Evolutionary conservation across 1,284 basidiomycete species (phyloP).

Genomic region (Ustilago bromivora): DNA sequence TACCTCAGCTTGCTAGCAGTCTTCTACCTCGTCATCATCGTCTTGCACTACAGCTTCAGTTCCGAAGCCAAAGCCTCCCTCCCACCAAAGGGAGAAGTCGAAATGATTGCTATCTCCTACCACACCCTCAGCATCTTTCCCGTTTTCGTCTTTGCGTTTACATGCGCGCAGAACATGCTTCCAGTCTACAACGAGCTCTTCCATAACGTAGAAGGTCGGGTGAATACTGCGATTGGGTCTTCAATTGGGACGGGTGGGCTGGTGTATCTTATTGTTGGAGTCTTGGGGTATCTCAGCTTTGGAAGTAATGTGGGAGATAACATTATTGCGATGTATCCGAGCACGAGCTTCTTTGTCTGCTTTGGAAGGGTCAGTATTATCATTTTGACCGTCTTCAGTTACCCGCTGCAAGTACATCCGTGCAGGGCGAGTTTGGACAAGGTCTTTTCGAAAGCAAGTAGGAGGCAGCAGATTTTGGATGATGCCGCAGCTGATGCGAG

Average conservation of each 20-base stretch:
- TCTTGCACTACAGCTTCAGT: conserved; percentile 60
- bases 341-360: conserved; percentile 91
- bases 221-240: conserved; percentile 87
- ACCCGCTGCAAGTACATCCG: conserved; percentile 80
- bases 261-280: conserved; percentile 66
- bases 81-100: conserved; percentile 55
- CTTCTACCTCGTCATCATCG: conserved; percentile 70
- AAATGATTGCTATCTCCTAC: conserved; percentile 71
- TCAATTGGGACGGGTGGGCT: conserved; percentile 78
- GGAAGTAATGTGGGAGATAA: conserved; percentile 76
- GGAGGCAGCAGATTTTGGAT: conserved; percentile 44
- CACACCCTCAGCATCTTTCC: conserved; percentile 84
- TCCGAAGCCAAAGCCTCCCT: conserved; percentile 45
- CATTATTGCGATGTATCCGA: conserved; percentile 77
- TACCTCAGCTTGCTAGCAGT: conserved; percentile 88
- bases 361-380: conserved; percentile 93
- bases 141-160: conserved; percentile 87
- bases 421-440: conserved; percentile 93
- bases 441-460: conserved; percentile 73
- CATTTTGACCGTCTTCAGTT: conserved; percentile 75
- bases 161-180: conserved; percentile 64
- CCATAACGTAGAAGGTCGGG: conserved; percentile 81
- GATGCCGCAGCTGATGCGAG: conserved; percentile 33
- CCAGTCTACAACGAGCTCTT: conserved; percentile 93
- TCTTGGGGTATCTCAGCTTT: conserved; percentile 93